phyloP scores from a whole-genome alignment of 1,139 yeast genomes.

The Kluyveromyces sp. region DNA sequence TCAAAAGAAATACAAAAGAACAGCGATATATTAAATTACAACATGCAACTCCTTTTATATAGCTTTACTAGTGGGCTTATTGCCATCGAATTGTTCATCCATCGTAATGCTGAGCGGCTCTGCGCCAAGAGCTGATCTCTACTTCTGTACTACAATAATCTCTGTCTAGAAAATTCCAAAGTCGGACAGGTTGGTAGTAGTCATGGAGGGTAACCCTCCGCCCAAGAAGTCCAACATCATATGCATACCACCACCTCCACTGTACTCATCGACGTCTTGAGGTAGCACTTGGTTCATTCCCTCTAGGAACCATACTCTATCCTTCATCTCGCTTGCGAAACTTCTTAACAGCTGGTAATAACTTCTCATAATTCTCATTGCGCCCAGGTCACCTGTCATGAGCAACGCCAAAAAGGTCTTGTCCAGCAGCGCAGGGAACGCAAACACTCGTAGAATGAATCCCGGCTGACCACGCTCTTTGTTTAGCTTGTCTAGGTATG shows the following conservation, averaged over 20 bases:
- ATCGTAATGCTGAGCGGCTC: neutral
- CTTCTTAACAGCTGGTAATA: slow-evolving; percentile 76
- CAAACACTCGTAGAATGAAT: slow-evolving; percentile 79
- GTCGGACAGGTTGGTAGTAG: slow-evolving; percentile 36
- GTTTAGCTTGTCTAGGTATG: slow-evolving; percentile 77
- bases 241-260: slow-evolving; percentile 85
- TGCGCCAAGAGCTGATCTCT: neutral
- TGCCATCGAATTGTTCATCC: slow-evolving; percentile 1
- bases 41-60: too few relatives aligned
- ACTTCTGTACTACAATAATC: neutral
- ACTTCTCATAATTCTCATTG: slow-evolving; percentile 84
- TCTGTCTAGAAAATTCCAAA: slow-evolving; percentile 17
- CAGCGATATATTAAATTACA: too few relatives aligned
- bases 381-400: slow-evolving; percentile 76
- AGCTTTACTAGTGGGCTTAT: too few relatives aligned
- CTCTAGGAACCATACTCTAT: slow-evolving; percentile 87
- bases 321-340: slow-evolving; percentile 80
- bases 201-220: slow-evolving; percentile 61
- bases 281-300: slow-evolving; percentile 85
- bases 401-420: slow-evolving; percentile 66
- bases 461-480: slow-evolving; percentile 78
- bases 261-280: slow-evolving; percentile 74
- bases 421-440: slow-evolving; percentile 88
- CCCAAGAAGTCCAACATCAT: slow-evolving; percentile 85
- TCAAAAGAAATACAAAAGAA: too few relatives aligned